Conservation (phyloP, 2,329 filamentous ascomycete species). For the Plectosphaerella sp. region DNA sequence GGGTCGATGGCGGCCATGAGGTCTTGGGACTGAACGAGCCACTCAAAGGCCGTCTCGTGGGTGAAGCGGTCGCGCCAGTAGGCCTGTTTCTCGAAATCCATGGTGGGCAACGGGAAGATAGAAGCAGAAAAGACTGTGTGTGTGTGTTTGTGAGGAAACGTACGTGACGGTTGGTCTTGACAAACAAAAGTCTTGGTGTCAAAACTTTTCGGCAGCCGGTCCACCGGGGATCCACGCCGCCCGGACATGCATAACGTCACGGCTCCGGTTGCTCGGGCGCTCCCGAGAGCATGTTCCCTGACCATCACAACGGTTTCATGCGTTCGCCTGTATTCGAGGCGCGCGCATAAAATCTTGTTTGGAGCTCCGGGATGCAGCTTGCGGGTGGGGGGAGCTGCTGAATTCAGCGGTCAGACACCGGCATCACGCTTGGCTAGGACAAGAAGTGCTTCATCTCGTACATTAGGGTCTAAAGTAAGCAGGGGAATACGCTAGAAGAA, state of each 20-base stretch:
- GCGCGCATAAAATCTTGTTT: too few species aligned
- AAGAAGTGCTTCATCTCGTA: too few species aligned
- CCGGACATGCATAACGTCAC: neutral
- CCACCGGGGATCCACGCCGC: neutral
- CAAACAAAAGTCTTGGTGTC: neutral
- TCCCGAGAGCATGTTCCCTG: too few species aligned
- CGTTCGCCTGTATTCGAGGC: too few species aligned
- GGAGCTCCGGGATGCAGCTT: too few species aligned
- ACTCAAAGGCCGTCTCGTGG: slow-evolving; percentile 41
- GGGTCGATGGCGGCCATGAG: slow-evolving; percentile 36
- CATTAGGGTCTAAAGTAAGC: too few species aligned
- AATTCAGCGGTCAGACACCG: too few species aligned
- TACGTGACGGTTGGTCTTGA: neutral
- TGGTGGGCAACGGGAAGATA: neutral
- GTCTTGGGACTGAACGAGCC: slow-evolving; percentile 35
- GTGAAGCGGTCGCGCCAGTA: slow-evolving; percentile 46
- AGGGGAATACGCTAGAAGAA: neutral
- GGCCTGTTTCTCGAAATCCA: slow-evolving; percentile 42
- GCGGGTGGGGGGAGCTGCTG: too few species aligned
- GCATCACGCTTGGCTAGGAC: too few species aligned
- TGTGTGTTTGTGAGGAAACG: neutral
- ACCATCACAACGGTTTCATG: too few species aligned
- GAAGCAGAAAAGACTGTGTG: neutral
- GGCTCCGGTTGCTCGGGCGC: too few species aligned
- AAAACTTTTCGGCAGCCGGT: neutral